These are phyloP conservation scores for Lignosus rhinocerotis DNA, from an alignment of 1,284 basidiomycete species.

Conservation along the genomic window DNA sequence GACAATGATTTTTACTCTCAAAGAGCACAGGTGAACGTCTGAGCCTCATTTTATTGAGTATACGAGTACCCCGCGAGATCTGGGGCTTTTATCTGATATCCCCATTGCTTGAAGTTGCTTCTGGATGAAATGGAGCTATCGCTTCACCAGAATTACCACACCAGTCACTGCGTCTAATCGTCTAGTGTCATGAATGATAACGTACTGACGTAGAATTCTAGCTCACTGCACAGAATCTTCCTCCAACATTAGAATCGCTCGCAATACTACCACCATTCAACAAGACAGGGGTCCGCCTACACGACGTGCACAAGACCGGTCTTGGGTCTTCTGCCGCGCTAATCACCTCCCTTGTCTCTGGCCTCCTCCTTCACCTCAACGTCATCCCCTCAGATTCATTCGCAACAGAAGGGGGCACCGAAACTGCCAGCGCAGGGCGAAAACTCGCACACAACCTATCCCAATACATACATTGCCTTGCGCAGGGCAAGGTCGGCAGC, in stretches of 20 bases:
- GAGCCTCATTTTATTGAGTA: slow-evolving; percentile 22
- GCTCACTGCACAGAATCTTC: slow-evolving; percentile 63
- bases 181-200: too few relatives aligned
- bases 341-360: slow-evolving; percentile 91
- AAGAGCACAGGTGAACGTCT: slow-evolving; percentile 63
- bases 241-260: slow-evolving; percentile 63
- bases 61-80: neutral
- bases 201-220: slow-evolving; percentile 30
- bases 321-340: slow-evolving; percentile 96
- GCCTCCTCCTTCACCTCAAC: slow-evolving; percentile 78
- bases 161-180: too few relatives aligned
- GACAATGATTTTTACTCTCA: slow-evolving; percentile 99
- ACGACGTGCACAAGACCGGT: slow-evolving; percentile 95
- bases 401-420: slow-evolving; percentile 23
- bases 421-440: slow-evolving; percentile 44
- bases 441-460: slow-evolving; percentile 88
- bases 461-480: slow-evolving; percentile 94
- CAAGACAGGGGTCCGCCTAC: slow-evolving; percentile 67
- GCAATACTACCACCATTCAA: slow-evolving; percentile 72
- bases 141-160: too few relatives aligned
- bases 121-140: too few relatives aligned
- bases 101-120: too few relatives aligned
- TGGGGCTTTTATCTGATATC: neutral
- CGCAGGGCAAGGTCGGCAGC: slow-evolving; percentile 97
- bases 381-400: slow-evolving; percentile 59